These are phyloP conservation scores for Fusarium beomiforme DNA, from an alignment of 2,329 filamentous ascomycete genomes.

Conservation along the genomic window DNA sequence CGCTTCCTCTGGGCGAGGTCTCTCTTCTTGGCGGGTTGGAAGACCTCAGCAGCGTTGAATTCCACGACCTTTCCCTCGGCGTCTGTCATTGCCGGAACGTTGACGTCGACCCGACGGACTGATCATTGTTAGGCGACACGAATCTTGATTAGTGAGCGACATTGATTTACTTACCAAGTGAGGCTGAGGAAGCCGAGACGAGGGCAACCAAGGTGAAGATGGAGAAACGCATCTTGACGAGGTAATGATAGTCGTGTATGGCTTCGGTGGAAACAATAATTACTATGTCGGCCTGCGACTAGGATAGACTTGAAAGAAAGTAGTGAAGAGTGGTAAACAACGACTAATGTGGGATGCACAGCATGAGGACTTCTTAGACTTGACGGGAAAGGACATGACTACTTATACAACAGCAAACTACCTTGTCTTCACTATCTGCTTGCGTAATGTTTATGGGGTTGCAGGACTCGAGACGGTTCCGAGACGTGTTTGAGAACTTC, in stretches of 20 bases:
- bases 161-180: conserved; percentile 37
- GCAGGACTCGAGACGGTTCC: conserved; percentile 14
- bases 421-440: background rate
- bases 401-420: conserved; percentile 21
- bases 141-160: background rate
- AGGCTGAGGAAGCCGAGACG: conserved; percentile 57
- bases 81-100: conserved; percentile 58
- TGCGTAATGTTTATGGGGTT: background rate
- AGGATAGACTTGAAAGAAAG: conserved; percentile 36
- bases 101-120: conserved; percentile 46
- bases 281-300: conserved; percentile 63
- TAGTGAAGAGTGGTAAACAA: conserved; percentile 1
- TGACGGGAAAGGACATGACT: background rate
- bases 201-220: conserved; percentile 58
- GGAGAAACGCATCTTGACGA: conserved; percentile 64
- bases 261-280: conserved; percentile 32
- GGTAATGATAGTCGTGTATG: conserved; percentile 13
- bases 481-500: conserved; percentile 26
- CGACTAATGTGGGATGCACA: conserved; percentile 4
- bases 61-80: conserved; percentile 55
- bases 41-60: conserved; percentile 56
- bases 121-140: conserved; percentile 7
- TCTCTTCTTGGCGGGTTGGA: conserved; percentile 49
- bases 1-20: conserved; percentile 2
- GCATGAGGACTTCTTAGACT: background rate